These are phyloP conservation scores for Coniella lustricola DNA, from an alignment of 2,329 filamentous ascomycete genomes.

Conservation along the genomic window DNA sequence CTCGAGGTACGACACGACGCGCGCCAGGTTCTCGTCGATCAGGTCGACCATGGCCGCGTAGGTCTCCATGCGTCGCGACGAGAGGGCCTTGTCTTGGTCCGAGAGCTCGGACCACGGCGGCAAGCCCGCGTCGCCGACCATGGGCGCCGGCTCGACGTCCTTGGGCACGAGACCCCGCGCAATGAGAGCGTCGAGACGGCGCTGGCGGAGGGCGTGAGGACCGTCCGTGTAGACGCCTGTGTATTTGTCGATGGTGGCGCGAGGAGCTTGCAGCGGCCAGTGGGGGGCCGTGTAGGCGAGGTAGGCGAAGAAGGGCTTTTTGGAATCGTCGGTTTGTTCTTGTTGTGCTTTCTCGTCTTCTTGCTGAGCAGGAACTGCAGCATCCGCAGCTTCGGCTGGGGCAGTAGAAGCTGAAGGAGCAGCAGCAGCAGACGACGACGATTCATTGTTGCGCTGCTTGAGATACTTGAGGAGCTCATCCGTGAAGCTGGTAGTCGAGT, in stretches of 20 bases:
- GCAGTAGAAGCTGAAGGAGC: too few relatives aligned
- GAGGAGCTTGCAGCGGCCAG: slow-evolving; percentile 54
- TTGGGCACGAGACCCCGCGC: slow-evolving; percentile 47
- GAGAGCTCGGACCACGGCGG: slow-evolving; percentile 40
- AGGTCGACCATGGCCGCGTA: slow-evolving; percentile 58
- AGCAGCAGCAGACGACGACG: too few relatives aligned
- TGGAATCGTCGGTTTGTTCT: slow-evolving; percentile 32
- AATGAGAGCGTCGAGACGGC: slow-evolving; percentile 46
- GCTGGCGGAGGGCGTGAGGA: slow-evolving; percentile 46
- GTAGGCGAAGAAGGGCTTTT: slow-evolving; percentile 51
- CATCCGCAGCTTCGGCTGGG: too few relatives aligned
- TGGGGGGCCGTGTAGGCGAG: slow-evolving; percentile 56
- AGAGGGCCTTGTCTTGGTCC: slow-evolving; percentile 38
- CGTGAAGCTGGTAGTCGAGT: slow-evolving; percentile 44
- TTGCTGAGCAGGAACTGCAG: too few relatives aligned
- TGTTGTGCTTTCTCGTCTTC: slow-evolving; percentile 29
- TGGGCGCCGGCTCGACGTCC: slow-evolving; percentile 43
- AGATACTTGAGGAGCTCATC: slow-evolving; percentile 46
- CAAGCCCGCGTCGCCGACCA: slow-evolving; percentile 37
- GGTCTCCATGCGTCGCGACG: slow-evolving; percentile 50
- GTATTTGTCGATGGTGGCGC: slow-evolving; percentile 48
- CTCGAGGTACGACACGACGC: slow-evolving; percentile 50
- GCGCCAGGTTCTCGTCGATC: slow-evolving; percentile 54
- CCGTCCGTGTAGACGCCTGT: slow-evolving; percentile 54
- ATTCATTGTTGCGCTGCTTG: slow-evolving; percentile 34